Evolutionary conservation across 495 filamentous ascomycete genomes (phyloP).

Genomic region (Penicillium argentinense): DNA sequence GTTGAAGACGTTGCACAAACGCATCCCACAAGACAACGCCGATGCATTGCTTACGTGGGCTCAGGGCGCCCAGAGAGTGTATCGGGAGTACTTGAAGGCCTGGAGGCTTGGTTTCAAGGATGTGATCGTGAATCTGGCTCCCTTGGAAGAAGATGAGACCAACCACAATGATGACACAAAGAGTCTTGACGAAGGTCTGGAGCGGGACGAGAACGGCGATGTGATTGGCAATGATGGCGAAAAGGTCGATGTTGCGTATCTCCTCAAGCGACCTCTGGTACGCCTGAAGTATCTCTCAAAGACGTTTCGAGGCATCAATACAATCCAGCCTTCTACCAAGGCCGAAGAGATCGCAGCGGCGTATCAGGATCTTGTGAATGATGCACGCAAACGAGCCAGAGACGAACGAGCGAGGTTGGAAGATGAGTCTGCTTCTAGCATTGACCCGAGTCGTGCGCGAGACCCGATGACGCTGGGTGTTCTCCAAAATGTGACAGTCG

Average conservation of each 20-base stretch:
- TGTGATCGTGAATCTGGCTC: slow-evolving; percentile 89
- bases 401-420: slow-evolving; percentile 86
- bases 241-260: slow-evolving; percentile 89
- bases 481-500: slow-evolving; percentile 66
- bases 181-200: slow-evolving; percentile 65
- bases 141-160: slow-evolving; percentile 53
- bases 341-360: slow-evolving; percentile 54
- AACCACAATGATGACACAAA: slow-evolving; percentile 52
- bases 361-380: slow-evolving; percentile 72
- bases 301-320: slow-evolving; percentile 69
- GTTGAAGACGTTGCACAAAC: slow-evolving; percentile 74
- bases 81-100: slow-evolving; percentile 81
- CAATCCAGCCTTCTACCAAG: slow-evolving; percentile 55
- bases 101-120: slow-evolving; percentile 97
- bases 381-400: slow-evolving; percentile 73
- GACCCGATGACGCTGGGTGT: slow-evolving; percentile 75
- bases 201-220: slow-evolving; percentile 75
- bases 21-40: slow-evolving; percentile 69
- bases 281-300: slow-evolving; percentile 85
- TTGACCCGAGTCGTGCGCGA: slow-evolving; percentile 75
- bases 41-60: slow-evolving; percentile 78
- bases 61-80: slow-evolving; percentile 69
- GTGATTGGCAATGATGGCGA: slow-evolving; percentile 77
- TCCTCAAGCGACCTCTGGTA: slow-evolving; percentile 86
- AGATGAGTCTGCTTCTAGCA: slow-evolving; percentile 83